Conservation (phyloP, 169 alveolate species). For the Eimeria maxima region DNA sequence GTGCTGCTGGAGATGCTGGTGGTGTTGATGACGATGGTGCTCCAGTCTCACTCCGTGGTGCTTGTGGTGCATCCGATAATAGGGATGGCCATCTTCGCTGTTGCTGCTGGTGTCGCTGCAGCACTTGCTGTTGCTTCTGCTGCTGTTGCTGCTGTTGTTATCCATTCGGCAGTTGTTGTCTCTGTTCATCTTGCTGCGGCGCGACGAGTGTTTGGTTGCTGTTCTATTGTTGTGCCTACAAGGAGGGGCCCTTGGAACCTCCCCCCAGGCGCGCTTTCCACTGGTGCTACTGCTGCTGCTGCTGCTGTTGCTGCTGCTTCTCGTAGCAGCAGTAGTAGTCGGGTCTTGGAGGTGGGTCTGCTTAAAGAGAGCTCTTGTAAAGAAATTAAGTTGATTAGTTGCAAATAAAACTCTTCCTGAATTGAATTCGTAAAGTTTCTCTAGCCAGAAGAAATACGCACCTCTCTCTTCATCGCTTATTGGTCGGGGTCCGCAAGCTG, state of each 20-base stretch:
- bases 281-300: neutral
- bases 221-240: neutral
- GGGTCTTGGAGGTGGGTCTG: neutral
- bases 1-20: neutral
- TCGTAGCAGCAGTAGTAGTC: no score
- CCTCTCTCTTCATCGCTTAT: constrained; percentile 37
- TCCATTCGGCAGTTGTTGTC: constrained; percentile 44
- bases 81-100: neutral
- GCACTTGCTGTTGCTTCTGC: neutral
- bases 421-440: constrained; percentile 67
- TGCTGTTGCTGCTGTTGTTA: no score
- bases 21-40: constrained; percentile 30
- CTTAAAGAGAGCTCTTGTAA: constrained; percentile 54
- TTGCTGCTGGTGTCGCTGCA: neutral
- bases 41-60: constrained; percentile 6
- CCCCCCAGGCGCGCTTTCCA: neutral
- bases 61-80: neutral
- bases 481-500: constrained; percentile 75
- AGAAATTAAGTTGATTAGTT: constrained; percentile 66
- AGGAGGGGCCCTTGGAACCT: constrained; percentile 17
- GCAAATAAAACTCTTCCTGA: constrained; percentile 75
- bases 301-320: constrained; percentile 44
- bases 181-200: constrained; percentile 15
- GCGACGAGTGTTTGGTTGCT: neutral
- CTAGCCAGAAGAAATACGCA: constrained; percentile 75